Base-by-base conservation (phyloP, 148 eudicot genomes). In the Euryodendron excelsum region DNA sequence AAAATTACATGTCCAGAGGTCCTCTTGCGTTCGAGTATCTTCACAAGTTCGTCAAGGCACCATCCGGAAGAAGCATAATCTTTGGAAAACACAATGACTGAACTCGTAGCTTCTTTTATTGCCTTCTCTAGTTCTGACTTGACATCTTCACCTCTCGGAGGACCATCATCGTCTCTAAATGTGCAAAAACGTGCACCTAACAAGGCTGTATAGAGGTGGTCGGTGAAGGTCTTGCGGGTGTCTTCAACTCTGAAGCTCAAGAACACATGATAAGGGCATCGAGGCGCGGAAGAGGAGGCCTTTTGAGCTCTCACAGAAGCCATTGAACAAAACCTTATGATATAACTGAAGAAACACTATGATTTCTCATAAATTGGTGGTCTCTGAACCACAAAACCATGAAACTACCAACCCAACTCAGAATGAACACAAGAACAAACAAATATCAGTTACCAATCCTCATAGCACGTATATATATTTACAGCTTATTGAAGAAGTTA, bases 31-130 rank as follows among this genome's bases (percentile, higher is more conserved):
- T 74, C 50, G 12, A 74, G 77, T 5, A 74, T 74, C 67, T 5
- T 58, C 66, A 74, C 52, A 56, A 74, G 30, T 27, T 74, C 66
- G 25, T 72, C 41, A 30, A 72, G 61, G 61, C 61, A 50, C 75
- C 75, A 72, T 25, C 41, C 13, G n/a, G 75, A 72, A 53, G 37
- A 72, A 20, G 61, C 75, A 72, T 48, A 72, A n/a, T 52, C 30
- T 5, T 72, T 31, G n/a, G 75, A 72, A 10, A 72, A 72, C 17
- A 72, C 62, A 72, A 50, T 50, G 27, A 72, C 31, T 45, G 59
- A 72, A 72, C 37, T 53, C 12, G n/a, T 48, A 1, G 75, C 28
- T 20, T 53, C 34, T 53, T 52, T 15, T 25, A 72, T 72, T 20
- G 59, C 41, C 11, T 33, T 41, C 9, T 15, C 41, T 72, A 72